A percentile compares a stretch with the other conserved stretches of the same genome.
Evolutionary conservation across 306 rosid species (phyloP).

Genomic region (Cicer yamashitae): DNA sequence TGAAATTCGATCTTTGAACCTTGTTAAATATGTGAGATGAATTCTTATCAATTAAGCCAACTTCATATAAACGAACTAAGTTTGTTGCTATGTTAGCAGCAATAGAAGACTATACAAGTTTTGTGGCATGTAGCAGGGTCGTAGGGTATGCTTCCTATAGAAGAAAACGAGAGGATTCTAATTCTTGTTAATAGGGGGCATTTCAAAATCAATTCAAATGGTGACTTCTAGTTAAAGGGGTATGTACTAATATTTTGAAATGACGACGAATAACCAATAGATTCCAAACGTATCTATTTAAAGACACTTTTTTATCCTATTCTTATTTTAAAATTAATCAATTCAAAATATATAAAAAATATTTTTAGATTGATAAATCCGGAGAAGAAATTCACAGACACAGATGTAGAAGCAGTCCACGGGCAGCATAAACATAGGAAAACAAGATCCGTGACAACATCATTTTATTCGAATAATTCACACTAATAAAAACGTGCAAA

Average conservation of each 20-base stretch:
- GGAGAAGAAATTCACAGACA: too few species aligned
- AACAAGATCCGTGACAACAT: not conserved
- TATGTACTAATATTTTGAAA: too few species aligned
- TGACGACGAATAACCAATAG: slow-evolving; percentile 10
- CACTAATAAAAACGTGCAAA: too few species aligned
- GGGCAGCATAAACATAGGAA: not conserved
- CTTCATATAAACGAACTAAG: not conserved
- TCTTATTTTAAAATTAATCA: too few species aligned
- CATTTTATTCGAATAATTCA: too few species aligned
- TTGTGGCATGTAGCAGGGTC: not conserved
- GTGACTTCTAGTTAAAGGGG: not conserved
- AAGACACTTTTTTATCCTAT: not conserved
- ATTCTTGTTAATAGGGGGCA: not conserved
- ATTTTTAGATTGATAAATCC: too few species aligned
- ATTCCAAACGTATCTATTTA: not conserved
- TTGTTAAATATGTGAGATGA: not conserved
- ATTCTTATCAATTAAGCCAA: not conserved
- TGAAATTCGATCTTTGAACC: too few species aligned
- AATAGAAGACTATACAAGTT: not conserved
- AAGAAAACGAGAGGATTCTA: not conserved
- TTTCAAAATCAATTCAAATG: slow-evolving; percentile 16
- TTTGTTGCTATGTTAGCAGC: not conserved
- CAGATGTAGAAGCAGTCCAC: not conserved
- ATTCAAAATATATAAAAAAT: too few species aligned
- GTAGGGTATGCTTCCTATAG: not conserved